phyloP scores from a whole-genome alignment of 164 flowering plant genomes.

The Annona cherimola region DNA sequence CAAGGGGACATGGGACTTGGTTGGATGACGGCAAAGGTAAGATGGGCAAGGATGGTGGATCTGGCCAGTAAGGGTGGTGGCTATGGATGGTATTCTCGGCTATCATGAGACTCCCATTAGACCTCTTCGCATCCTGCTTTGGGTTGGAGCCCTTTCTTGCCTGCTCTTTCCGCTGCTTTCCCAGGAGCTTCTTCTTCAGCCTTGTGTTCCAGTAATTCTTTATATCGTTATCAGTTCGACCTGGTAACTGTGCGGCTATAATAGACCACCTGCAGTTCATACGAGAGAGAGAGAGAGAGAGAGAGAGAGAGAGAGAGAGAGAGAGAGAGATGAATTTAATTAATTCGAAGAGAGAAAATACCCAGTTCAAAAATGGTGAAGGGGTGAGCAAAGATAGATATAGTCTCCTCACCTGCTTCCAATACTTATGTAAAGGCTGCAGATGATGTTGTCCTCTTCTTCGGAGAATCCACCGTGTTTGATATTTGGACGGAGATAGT shows the following conservation, averaged over 20 bases:
- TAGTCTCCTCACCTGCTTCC: constrained; percentile 62
- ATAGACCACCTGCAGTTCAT: constrained; percentile 66
- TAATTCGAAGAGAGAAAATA: not conserved
- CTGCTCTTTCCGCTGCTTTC: constrained; percentile 56
- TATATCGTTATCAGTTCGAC: constrained; percentile 79
- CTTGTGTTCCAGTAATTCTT: constrained; percentile 92
- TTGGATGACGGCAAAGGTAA: constrained; percentile 3
- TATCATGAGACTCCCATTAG: constrained; percentile 12
- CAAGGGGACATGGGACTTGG: constrained; percentile 20
- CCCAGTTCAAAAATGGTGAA: not conserved
- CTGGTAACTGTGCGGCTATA: constrained; percentile 79
- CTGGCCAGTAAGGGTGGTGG: constrained; percentile 33
- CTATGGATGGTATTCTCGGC: constrained; percentile 4
- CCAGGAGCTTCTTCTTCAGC: constrained; percentile 73
- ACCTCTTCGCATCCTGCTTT: constrained; percentile 40
- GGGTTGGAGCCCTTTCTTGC: constrained; percentile 20
- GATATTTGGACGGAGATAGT: constrained; percentile 78
- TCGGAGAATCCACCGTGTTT: constrained; percentile 86
- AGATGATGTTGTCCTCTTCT: constrained; percentile 85
- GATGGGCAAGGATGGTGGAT: constrained; percentile 15
- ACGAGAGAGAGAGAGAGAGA: not conserved
- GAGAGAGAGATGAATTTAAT: constrained; percentile 4
- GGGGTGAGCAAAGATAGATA: not conserved
- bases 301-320: not conserved
- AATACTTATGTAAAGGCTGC: constrained; percentile 68